Evolutionary conservation across 352 stramenopile species (phyloP).

Genomic region (Phytopythium cucurbitacearum): DNA sequence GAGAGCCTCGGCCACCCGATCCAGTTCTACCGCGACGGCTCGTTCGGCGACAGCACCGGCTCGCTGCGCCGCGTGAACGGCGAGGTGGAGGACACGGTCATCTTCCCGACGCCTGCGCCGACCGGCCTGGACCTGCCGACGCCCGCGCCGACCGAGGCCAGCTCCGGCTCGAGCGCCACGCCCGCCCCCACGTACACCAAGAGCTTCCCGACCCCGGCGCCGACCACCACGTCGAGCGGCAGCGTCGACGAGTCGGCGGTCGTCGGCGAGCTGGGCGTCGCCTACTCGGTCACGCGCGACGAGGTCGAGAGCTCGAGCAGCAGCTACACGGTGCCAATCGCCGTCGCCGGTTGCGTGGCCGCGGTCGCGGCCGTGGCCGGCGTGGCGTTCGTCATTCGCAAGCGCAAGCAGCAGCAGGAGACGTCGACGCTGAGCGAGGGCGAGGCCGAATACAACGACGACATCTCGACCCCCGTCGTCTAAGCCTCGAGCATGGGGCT

Average conservation of each 20-base stretch:
- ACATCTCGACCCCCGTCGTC: constrained; percentile 25
- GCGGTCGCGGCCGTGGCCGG: constrained; percentile 34
- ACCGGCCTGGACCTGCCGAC: constrained; percentile 11
- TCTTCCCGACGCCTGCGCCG: constrained; percentile 5
- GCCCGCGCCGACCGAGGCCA: constrained; percentile 13
- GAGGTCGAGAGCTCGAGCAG: constrained; percentile 19
- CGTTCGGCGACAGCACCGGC: neutral
- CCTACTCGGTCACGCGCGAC: constrained; percentile 19
- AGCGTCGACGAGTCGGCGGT: constrained; percentile 6
- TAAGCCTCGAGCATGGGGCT: neutral
- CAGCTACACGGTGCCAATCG: constrained; percentile 21
- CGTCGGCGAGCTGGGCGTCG: constrained; percentile 17
- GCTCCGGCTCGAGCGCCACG: constrained; percentile 6
- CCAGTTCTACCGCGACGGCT: constrained; percentile 5
- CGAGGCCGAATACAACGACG: constrained; percentile 28
- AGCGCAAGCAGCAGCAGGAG: constrained; percentile 21
- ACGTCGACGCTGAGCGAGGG: constrained; percentile 3
- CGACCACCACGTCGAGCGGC: constrained; percentile 5
- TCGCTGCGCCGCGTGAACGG: constrained; percentile 1
- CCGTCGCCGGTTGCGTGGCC: constrained; percentile 30
- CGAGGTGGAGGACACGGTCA: constrained; percentile 4
- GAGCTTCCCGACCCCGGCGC: constrained; percentile 9
- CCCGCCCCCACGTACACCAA: constrained; percentile 9
- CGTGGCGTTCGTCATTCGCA: constrained; percentile 32
- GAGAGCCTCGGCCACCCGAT: constrained; percentile 4